Evolutionary conservation across 2,329 filamentous ascomycete genomes (phyloP), one percentile per base, ranked within the genome.

Genomic region (Bisporella sp.): DNA sequence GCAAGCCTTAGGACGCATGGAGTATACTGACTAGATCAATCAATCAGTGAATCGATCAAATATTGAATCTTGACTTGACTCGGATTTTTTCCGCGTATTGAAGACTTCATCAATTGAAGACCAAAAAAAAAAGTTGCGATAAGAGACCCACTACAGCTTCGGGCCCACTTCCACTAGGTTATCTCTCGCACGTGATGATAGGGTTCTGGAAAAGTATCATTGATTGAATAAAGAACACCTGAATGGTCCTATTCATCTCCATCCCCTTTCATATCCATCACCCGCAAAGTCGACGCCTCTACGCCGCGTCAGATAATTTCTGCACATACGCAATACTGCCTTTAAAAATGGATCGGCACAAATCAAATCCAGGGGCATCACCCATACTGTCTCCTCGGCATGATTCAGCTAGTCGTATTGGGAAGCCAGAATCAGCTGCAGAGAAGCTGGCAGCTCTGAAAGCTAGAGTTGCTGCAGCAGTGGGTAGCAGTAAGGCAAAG

Each of bases 381-480:
- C 69, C 73, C 12, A 73, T 77, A 49, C 71, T 82, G n/a, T 76
- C 73, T 31, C 77, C 78, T 51, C 76, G 75, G 44, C 75, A 76
- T 59, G 79, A 83, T 67, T 63, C 68, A 41, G 66, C 73, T 5
- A 77, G 75, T 29, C 72, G 78, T 53, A 68, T 83, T 32, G 74
- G 79, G 62, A 76, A 82, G 60, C 61, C 75, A 44, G 72, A 81
- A 57, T 75, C 78, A 13, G 73, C 79, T 56, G 75, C 84, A 63
- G 76, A 89, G 68, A 75, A 80, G 56, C 74, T 92, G 57, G 89
- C 88, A 45, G 84, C 86, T 41, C 77, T 95, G 64, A 91, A 86
- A 67, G 87, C 87, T 29, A 79, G 88, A 59, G 85, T 93, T 9
- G 85, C 86, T 45, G 87, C 87, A 46, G 87, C 87, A 48, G 85